Conservation (phyloP, 2,329 filamentous ascomycete species). For the Colletotrichum sp. region DNA sequence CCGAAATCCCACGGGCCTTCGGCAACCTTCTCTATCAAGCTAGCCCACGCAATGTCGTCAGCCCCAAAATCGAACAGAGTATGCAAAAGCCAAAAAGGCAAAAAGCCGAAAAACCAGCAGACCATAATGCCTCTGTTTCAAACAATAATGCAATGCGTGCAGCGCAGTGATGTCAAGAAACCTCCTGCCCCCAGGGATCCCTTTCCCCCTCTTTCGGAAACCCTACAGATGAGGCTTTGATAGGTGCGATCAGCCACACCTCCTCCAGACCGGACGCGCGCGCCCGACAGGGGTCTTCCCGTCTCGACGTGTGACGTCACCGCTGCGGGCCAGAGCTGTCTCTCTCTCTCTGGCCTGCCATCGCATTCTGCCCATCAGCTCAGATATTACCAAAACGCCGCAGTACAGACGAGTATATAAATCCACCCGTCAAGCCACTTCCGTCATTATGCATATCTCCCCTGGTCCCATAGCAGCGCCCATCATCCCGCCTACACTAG, state of each 20-base stretch:
- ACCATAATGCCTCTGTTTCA: not conserved
- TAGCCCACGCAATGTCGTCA: not conserved
- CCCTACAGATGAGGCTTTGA: not conserved
- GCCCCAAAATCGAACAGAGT: not conserved
- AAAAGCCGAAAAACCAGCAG: not conserved
- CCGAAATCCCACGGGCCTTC: not conserved
- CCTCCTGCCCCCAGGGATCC: not conserved
- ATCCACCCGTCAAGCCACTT: not conserved
- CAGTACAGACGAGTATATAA: not conserved
- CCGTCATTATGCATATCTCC: not conserved
- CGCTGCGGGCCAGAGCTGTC: not conserved
- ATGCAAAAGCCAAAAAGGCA: not conserved
- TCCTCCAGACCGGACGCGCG: not conserved
- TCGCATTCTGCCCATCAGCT: not conserved
- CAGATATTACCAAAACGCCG: not conserved
- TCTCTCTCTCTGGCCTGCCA: not conserved
- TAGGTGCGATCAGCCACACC: not conserved
- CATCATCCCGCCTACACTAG: not conserved
- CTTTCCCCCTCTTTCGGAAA: not conserved
- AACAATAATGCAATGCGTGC: not conserved
- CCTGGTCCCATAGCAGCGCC: rapidly evolving
- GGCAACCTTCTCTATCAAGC: not conserved
- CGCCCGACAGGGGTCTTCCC: not conserved
- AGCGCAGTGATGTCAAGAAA: not conserved
- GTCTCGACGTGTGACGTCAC: slow-evolving; percentile 15